These are phyloP conservation scores for Aspergillus melleus DNA, from an alignment of 2,329 filamentous ascomycete genomes.

Conservation along the genomic window DNA sequence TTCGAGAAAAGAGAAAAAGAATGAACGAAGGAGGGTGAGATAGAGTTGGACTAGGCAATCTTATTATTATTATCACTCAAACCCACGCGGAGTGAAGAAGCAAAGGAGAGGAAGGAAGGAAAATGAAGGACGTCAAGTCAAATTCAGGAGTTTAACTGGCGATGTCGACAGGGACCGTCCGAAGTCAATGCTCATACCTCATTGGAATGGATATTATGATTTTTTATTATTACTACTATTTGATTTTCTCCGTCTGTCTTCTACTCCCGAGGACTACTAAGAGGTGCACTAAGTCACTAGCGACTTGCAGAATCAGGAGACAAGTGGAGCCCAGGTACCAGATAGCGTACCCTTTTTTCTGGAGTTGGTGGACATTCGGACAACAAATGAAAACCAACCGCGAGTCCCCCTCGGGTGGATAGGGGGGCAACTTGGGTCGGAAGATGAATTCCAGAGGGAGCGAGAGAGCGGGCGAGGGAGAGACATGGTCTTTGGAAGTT, in stretches of 20 bases:
- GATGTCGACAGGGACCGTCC: not conserved
- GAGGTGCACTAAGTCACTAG: not conserved
- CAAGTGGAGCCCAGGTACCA: constrained; percentile 1
- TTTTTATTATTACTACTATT: not conserved
- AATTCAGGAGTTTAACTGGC: not conserved
- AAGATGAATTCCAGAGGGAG: not conserved
- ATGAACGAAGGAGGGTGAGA: not conserved
- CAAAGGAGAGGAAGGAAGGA: not conserved
- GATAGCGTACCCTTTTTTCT: constrained; percentile 2
- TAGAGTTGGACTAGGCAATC: not conserved
- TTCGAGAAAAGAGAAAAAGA: not conserved
- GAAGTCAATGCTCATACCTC: not conserved
- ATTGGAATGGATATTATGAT: not conserved
- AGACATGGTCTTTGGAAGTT: not conserved
- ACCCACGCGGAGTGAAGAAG: not conserved
- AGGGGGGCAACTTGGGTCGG: not conserved
- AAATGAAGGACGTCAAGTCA: not conserved
- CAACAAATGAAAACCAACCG: not conserved
- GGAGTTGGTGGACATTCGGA: not conserved
- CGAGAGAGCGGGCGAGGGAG: not conserved
- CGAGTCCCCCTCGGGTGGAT: not conserved
- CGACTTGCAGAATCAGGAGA: constrained; percentile 6
- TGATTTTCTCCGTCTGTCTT: not conserved
- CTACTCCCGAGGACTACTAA: not conserved
- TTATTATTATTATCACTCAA: not conserved